A percentile compares a stretch with the other conserved stretches of the same genome.
Conservation (phyloP, 306 rosid genomes). For the Medicago ruthenica region DNA sequence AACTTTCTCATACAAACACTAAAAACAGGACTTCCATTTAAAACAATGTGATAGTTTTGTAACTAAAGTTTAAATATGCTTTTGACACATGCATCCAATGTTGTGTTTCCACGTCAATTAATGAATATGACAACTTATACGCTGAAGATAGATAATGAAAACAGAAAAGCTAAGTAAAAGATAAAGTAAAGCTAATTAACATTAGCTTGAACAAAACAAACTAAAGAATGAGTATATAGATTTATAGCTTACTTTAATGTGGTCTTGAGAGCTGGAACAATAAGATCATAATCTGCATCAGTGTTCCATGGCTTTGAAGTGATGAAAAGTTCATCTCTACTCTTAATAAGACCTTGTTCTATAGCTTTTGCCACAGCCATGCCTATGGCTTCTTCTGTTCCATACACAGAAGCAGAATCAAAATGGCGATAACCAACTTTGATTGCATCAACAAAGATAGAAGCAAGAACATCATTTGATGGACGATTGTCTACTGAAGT, state of each 20-base stretch:
- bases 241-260: slow-evolving; percentile 47
- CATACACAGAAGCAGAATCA: slow-evolving; percentile 53
- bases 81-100: no score
- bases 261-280: slow-evolving; percentile 59
- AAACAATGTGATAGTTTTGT: background rate
- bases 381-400: slow-evolving; percentile 57
- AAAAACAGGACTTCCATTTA: background rate
- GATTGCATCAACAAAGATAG: slow-evolving; percentile 54
- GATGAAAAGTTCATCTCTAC: slow-evolving; percentile 63
- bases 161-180: no score
- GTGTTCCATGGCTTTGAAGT: slow-evolving; percentile 64
- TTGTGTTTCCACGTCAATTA: no score
- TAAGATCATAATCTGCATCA: slow-evolving; percentile 56
- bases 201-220: background rate
- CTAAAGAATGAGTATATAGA: background rate
- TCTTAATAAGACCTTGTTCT: slow-evolving; percentile 51
- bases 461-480: slow-evolving; percentile 48
- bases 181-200: no score
- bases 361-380: slow-evolving; percentile 48
- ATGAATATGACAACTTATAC: no score
- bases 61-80: background rate
- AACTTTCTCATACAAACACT: background rate
- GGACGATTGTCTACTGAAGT: slow-evolving; percentile 50
- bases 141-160: background rate
- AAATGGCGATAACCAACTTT: slow-evolving; percentile 51